phyloP scores from a whole-genome alignment of 306 rosid species.

The Vigna angularis region DNA sequence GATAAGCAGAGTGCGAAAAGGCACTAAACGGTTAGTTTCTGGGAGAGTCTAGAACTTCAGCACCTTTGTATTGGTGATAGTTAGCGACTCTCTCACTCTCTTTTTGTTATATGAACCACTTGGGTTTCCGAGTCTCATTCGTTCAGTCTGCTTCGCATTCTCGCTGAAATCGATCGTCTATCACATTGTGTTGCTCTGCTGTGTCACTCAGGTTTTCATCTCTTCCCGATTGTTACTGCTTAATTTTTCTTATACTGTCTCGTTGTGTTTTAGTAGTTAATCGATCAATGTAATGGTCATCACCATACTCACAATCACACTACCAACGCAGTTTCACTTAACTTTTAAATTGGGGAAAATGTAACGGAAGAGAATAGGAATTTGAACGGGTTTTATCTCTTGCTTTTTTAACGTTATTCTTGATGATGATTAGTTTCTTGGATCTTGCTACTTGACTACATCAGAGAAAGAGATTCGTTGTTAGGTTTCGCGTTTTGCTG shows the following conservation, averaged over 20 bases:
- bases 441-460: not conserved
- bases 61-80: slow-evolving; percentile 35
- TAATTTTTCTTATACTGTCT: not conserved
- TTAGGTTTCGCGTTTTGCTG: not conserved
- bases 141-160: not conserved
- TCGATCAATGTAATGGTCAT: not conserved
- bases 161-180: not conserved
- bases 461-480: slow-evolving; percentile 4
- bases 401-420: not conserved
- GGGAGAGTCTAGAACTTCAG: slow-evolving; percentile 5
- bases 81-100: not conserved
- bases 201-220: not conserved
- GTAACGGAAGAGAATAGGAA: not conserved
- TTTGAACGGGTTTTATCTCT: not conserved
- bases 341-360: not conserved
- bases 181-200: slow-evolving; percentile 34
- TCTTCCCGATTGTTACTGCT: not conserved
- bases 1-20: not conserved
- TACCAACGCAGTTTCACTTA: not conserved
- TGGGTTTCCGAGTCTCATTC: too few relatives aligned
- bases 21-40: not conserved
- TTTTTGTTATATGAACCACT: not conserved
- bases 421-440: not conserved
- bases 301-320: not conserved
- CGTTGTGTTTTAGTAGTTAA: not conserved